Base-by-base conservation (phyloP, 2,329 filamentous ascomycete genomes). In the Kalaharituber pfeilii region DNA sequence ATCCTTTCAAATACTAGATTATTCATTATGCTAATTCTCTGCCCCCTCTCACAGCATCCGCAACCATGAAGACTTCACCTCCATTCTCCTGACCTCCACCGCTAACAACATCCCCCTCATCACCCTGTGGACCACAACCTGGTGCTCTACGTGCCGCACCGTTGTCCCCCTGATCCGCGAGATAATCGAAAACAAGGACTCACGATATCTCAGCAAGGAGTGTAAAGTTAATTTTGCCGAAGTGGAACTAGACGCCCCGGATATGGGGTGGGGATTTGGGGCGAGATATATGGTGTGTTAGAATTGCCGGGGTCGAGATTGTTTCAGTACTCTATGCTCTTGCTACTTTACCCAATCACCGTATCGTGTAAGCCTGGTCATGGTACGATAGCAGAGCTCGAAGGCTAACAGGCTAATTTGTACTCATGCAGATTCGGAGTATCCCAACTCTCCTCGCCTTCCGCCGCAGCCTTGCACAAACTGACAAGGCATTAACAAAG, bases 61-160 rank as follows among this genome's bases (percentile, higher is more conserved):
- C 58, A 71, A 71, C 50, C 69, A 72, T 49, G 70, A 75, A 61
- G 72, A 76, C 57, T 73, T 80, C 65, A 65, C 72, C 62, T 75
- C 72, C 22, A 75, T 78, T 67, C 70, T 76, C 55, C 69, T 74
- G 20, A 68, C 77, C 53, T 76, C 74, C 3, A 71, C 73, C 2
- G 75, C 75, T 7, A 69, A 75, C 5, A 70, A 73, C 49, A 72
- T 67, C 2, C 76, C 77, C 2, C 72, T 80, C 15, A 62, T 80
- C 54, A 79, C 76, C 1, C 68, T 80, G 42, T 80, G 76, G 77
- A 78, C 75, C 0, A 71, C 76, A 1, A 75, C 74, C 5, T 79
- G 72, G 68, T 79, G 77, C 64, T 66, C 71, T 6, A 74, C 75
- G n/a, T 79, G 77, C 65, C 70, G 69, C 49, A 65, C 66, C 29